Base-by-base conservation (phyloP, 306 rosid genomes). In the Cicer pinnatifidum region DNA sequence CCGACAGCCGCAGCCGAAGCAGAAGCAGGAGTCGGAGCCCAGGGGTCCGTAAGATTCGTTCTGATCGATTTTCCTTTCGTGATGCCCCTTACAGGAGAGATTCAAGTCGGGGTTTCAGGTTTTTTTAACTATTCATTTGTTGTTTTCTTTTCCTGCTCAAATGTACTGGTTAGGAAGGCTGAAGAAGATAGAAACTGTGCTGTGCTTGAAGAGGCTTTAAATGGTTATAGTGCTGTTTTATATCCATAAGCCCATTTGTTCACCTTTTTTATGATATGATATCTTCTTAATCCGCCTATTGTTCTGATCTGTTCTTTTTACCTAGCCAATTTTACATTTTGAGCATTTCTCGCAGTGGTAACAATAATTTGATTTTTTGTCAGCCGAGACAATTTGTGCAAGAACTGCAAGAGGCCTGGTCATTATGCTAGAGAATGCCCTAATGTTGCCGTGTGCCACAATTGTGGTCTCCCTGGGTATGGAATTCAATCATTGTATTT, bases 391-490 rank as follows among this genome's bases (percentile, higher is more conserved):
- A 87, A 87, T 85, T 86, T 91, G 74, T 94, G 98, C 89, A 94
- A 94, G 90, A 94, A 94, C 82, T 94, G 98, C 87, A 94, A 91
- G 86, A 89, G 97, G 67, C 98, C 98, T 0, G 98, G 98, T 73
- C 98, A 94, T 84, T 94, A 60, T 88, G 98, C 98, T 41, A 84
- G 98, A 73, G 98, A 94, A 72, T 94, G 98, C 79, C 98, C 97
- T n/a, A 91, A 91, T 86, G 98, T 91, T 52, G 98, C 97, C 71
- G 84, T 94, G 75, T 94, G 98, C 78, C 98, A 94, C 87, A 94
- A 94, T 44, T 94, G 98, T 80, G 89, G 86, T 68, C 90, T 94
- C 65, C 98, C 98, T 9, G 98, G 98, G 98, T 94, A 84, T 85
- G 76, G 8, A 52, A 79, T 71, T 82, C 8, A 6, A 59, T 82